Evolutionary conservation across 768 basidiomycete species (phyloP).

Genomic region (Lentinula lateritia): DNA sequence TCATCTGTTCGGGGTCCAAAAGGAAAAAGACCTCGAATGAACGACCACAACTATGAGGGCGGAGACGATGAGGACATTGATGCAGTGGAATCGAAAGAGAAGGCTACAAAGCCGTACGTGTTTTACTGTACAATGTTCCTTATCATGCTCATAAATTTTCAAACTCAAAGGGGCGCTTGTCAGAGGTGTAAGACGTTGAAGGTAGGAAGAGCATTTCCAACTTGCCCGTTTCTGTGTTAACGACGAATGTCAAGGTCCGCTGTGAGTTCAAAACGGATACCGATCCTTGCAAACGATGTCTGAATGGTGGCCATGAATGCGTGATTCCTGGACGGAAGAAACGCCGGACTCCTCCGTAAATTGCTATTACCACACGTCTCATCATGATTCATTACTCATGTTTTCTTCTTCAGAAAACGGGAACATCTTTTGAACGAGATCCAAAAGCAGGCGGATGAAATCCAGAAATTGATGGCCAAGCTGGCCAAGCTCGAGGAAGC

Average conservation of each 20-base stretch:
- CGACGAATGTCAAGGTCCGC: constrained; percentile 42
- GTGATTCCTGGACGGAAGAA: constrained; percentile 82
- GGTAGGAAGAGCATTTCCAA: constrained; percentile 19
- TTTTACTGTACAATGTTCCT: constrained; percentile 7
- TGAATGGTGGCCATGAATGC: constrained; percentile 67
- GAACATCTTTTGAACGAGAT: constrained; percentile 77
- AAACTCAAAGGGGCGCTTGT: constrained; percentile 52
- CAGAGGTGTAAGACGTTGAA: constrained; percentile 61
- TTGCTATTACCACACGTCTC: constrained; percentile 7
- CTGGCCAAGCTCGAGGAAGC: constrained; percentile 58
- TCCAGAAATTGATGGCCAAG: constrained; percentile 64
- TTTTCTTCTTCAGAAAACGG: constrained; percentile 55
- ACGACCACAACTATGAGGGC: constrained; percentile 23
- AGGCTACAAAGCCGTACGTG: constrained; percentile 38
- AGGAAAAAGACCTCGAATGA: constrained; percentile 31
- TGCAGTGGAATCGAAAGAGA: constrained; percentile 28
- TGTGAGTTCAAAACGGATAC: constrained; percentile 72
- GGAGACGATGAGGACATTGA: constrained; percentile 31
- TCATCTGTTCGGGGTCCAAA: constrained; percentile 16
- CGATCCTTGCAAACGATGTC: constrained; percentile 73
- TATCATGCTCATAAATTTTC: constrained; percentile 8
- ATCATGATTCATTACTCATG: constrained; percentile 5
- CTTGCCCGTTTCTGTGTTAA: neutral
- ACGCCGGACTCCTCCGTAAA: constrained; percentile 73
- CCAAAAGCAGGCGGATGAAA: constrained; percentile 66